A percentile compares a stretch with the other conserved stretches of the same genome.
These are phyloP conservation scores for Nannizziopsis barbatae DNA, from an alignment of 2,329 filamentous ascomycete genomes.

Conservation along the genomic window DNA sequence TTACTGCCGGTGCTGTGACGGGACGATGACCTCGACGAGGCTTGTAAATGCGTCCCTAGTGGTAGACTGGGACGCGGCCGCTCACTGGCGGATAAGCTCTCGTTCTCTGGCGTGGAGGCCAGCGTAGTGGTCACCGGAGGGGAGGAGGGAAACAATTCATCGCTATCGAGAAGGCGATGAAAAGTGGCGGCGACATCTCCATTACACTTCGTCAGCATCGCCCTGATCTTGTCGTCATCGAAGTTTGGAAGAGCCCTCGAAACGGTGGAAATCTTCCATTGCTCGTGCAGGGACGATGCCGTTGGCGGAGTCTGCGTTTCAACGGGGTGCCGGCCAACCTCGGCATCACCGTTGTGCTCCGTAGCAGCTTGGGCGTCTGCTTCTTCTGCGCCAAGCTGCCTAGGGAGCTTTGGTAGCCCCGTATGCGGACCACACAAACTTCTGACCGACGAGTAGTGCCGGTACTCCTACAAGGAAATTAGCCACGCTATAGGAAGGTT, in stretches of 20 bases:
- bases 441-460: conserved; percentile 58
- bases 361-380: neutral
- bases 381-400: conserved; percentile 1
- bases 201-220: conserved; percentile 42
- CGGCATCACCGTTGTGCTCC: no score
- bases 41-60: conserved; percentile 26
- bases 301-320: conserved; percentile 11
- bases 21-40: conserved; percentile 33
- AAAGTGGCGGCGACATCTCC: conserved; percentile 46
- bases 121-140: neutral
- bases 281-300: conserved; percentile 35
- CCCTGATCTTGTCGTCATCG: conserved; percentile 42
- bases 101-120: neutral
- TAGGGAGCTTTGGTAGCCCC: conserved; percentile 42
- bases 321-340: neutral
- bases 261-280: conserved; percentile 48
- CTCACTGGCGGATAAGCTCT: neutral
- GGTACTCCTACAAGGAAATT: conserved; percentile 41
- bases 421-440: conserved; percentile 48
- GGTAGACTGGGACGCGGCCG: conserved; percentile 19
- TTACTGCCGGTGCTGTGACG: conserved; percentile 34
- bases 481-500: neutral
- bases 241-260: conserved; percentile 40
- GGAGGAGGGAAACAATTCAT: conserved; percentile 18
- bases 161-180: conserved; percentile 40